Evolutionary conservation across 352 stramenopile species (phyloP), one percentile per base, ranked within the genome.

Genomic region (Pythium scleroteichum): DNA sequence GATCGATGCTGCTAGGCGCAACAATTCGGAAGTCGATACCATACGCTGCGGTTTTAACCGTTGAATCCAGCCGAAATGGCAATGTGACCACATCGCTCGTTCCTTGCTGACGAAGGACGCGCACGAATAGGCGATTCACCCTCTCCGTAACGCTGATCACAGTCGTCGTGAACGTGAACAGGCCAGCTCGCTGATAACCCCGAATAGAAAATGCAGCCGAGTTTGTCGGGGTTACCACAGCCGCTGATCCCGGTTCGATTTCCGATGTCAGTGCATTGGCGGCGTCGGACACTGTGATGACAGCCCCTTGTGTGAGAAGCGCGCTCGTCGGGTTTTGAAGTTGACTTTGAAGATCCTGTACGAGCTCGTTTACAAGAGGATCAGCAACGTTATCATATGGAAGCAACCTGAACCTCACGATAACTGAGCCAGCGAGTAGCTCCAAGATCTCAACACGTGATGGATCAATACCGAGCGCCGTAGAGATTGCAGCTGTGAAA

Each of bases 71-170:
- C 12, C 71, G 66, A 8, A 90, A 72, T 4, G 69, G 59, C 7
- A 92, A 24, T 2, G 71, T 81, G 26, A 92, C 44, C 8, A 73
- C 59, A 0, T 46, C 72, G 2, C 68, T 66, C 0, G 67, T 65
- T 9, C 82, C 82, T 68, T 92, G 82, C 0, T 79, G 64, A 7
- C 82, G 71, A 40, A 86, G 45, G 1, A 92, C 62, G 0, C 73
- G 76, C 14, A 92, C 73, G 3, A 72, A 41, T 0, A 90, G 33
- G 3, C 45, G 73, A 0, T 52, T 53, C 0, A 73, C 77, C 45
- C 76, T 84, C 27, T 92, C 82, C 0, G 82, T 87, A 33, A 88
- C 59, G 29, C 76, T 89, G 45, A 85, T 84, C 27, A 78, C 53
- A 29, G 68, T 72, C 24, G 62, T 68, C 0, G 72, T 71, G 23